phyloP scores from a whole-genome alignment of 2,329 filamentous ascomycete genomes.

The Xylariaceae sp. region DNA sequence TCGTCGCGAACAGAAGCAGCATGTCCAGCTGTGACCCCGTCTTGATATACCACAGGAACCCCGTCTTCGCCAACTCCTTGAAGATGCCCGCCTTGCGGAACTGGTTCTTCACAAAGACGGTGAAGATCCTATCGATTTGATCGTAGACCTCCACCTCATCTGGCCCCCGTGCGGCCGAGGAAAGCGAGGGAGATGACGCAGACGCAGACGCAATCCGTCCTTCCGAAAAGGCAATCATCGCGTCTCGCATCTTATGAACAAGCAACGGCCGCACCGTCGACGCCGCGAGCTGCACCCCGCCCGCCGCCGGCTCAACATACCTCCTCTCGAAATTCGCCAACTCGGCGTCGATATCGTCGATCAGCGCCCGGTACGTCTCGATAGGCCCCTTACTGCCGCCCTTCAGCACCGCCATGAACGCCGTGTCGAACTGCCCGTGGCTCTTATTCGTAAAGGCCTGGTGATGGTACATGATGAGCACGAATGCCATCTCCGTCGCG shows the following conservation, averaged over 20 bases:
- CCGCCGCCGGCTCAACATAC: conserved; percentile 24
- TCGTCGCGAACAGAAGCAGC: conserved; percentile 13
- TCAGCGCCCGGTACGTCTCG: conserved; percentile 13
- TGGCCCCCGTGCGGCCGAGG: too few species aligned
- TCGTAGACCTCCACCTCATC: conserved; percentile 14
- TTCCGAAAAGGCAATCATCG: conserved; percentile 15
- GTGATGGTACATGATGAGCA: conserved; percentile 18
- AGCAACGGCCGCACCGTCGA: conserved; percentile 15
- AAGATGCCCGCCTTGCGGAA: conserved; percentile 3
- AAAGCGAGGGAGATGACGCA: too few species aligned
- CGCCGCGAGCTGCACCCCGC: conserved; percentile 23
- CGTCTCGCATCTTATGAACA: conserved; percentile 13
- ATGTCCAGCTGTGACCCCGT: conserved; percentile 14
- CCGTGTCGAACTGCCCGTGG: conserved; percentile 12
- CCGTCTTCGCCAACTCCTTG: conserved; percentile 6
- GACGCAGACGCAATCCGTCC: conserved; percentile 1
- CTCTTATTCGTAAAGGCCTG: conserved; percentile 12
- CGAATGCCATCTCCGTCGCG: conserved; percentile 23
- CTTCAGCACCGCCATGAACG: conserved; percentile 11
- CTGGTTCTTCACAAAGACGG: conserved; percentile 13
- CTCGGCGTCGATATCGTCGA: conserved; percentile 23
- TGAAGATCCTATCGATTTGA: conserved; percentile 19
- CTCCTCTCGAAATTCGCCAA: conserved; percentile 22
- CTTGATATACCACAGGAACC: conserved; percentile 20
- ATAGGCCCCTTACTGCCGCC: conserved; percentile 4